Percentiles rank a stretch among this genome's conserved stretches.
Conservation (phyloP, 2,329 filamentous ascomycete species). For the Monosporascus sp. region DNA sequence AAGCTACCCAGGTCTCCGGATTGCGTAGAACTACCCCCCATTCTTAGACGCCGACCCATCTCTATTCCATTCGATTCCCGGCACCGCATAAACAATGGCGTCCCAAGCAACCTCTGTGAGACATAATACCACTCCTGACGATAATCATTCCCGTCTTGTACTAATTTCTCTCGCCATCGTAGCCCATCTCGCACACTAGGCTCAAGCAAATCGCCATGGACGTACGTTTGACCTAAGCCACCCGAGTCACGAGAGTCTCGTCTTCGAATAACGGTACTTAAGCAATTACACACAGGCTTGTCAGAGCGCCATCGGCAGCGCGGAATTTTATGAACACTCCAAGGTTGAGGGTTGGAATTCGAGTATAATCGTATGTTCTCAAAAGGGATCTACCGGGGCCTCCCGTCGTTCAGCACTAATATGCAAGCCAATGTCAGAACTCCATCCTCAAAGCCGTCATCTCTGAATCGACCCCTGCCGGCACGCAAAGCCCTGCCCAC, state of each 20-base stretch:
- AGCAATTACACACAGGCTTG: conserved; percentile 59
- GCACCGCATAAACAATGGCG: conserved; percentile 8
- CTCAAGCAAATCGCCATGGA: conserved; percentile 82
- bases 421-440: conserved; percentile 46
- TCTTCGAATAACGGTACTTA: conserved; percentile 7
- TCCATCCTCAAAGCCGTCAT: conserved; percentile 73
- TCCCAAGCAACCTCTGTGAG: conserved; percentile 3
- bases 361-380: conserved; percentile 72
- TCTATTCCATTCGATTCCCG: background rate
- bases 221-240: conserved; percentile 45
- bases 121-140: too few species aligned
- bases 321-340: conserved; percentile 79
- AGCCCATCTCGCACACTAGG: conserved; percentile 72
- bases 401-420: background rate
- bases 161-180: conserved; percentile 3
- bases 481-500: conserved; percentile 59
- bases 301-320: conserved; percentile 66
- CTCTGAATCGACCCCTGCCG: conserved; percentile 61
- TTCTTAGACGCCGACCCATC: conserved; percentile 1
- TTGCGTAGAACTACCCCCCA: too few species aligned
- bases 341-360: conserved; percentile 88
- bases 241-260: background rate
- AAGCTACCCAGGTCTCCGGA: too few species aligned
- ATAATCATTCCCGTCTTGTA: background rate
- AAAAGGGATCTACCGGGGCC: background rate